A percentile compares a stretch with the other conserved stretches of the same genome.
Conservation (phyloP, 2,329 filamentous ascomycete genomes). For the Trichoderma aggressivum region DNA sequence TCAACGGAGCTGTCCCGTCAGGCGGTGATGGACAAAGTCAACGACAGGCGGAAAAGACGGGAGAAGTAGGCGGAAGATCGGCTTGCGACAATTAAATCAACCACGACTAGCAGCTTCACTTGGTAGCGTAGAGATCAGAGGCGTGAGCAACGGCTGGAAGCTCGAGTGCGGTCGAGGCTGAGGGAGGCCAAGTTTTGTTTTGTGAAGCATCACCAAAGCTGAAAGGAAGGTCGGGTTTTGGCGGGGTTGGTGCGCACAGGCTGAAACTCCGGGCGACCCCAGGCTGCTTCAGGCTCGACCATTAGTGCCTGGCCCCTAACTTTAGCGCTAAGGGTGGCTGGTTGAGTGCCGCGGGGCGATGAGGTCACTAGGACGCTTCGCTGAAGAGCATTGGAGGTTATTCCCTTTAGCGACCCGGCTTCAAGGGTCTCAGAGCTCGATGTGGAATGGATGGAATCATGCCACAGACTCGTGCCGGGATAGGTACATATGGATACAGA, state of each 20-base stretch:
- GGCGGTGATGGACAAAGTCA: slow-evolving; percentile 6
- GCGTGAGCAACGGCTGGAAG: not conserved
- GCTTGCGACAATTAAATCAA: not conserved
- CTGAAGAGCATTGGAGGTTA: not conserved
- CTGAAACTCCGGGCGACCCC: slow-evolving; percentile 15
- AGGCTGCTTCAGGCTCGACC: slow-evolving; percentile 13
- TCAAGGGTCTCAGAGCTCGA: not conserved
- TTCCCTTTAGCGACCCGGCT: not conserved
- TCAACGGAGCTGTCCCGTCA: slow-evolving; percentile 18
- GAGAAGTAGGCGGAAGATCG: not conserved
- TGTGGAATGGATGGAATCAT: not conserved
- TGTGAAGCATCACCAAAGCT: slow-evolving; percentile 21
- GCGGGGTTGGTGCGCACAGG: slow-evolving; percentile 13
- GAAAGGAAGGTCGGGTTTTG: slow-evolving; percentile 9
- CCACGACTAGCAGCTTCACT: not conserved
- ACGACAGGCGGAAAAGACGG: not conserved
- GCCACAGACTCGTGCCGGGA: not conserved
- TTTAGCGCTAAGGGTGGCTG: slow-evolving; percentile 14
- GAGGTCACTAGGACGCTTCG: slow-evolving; percentile 12
- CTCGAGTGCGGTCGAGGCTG: not conserved
- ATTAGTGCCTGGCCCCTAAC: slow-evolving; percentile 13
- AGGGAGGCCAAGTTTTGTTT: slow-evolving; percentile 7
- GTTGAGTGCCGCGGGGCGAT: slow-evolving; percentile 6
- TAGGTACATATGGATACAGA: not conserved
- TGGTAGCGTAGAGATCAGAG: not conserved